Evolutionary conservation across 345 rosid species (phyloP).

Genomic region (Salix purpurea): DNA sequence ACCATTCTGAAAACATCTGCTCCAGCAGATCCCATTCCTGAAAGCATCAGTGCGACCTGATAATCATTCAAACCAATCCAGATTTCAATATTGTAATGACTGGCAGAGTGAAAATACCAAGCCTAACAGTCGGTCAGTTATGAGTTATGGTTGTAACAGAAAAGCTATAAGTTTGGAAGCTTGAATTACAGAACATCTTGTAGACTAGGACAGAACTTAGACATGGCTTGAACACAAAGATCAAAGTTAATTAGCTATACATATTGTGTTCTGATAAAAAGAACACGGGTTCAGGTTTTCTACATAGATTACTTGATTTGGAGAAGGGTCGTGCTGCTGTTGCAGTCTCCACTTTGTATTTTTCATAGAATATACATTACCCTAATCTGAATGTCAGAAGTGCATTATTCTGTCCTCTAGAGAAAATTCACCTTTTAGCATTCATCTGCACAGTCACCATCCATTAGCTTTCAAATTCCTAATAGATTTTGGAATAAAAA

Average conservation of each 20-base stretch:
- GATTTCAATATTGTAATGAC: conserved; percentile 1
- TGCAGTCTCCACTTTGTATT: background rate
- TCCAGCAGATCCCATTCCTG: conserved; percentile 85
- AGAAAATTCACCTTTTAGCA: background rate
- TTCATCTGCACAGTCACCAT: background rate
- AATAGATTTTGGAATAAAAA: background rate
- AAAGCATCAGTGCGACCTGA: conserved; percentile 93
- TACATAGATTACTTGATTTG: background rate
- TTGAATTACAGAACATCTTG: background rate
- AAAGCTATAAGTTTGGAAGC: background rate
- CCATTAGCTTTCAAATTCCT: background rate
- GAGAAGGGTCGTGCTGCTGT: background rate
- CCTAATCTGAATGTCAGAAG: background rate
- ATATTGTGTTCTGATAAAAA: background rate
- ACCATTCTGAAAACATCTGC: conserved; percentile 85
- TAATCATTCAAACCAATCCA: conserved; percentile 20
- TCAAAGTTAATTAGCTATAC: background rate
- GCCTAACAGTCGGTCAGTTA: background rate
- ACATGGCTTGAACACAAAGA: background rate
- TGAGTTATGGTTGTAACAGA: background rate
- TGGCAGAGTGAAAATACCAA: background rate
- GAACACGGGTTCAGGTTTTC: background rate
- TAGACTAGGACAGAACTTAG: background rate
- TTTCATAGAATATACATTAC: background rate
- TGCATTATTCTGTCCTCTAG: background rate